phyloP scores from a whole-genome alignment of 768 basidiomycete genomes.

The Boletus eberwhitei region DNA sequence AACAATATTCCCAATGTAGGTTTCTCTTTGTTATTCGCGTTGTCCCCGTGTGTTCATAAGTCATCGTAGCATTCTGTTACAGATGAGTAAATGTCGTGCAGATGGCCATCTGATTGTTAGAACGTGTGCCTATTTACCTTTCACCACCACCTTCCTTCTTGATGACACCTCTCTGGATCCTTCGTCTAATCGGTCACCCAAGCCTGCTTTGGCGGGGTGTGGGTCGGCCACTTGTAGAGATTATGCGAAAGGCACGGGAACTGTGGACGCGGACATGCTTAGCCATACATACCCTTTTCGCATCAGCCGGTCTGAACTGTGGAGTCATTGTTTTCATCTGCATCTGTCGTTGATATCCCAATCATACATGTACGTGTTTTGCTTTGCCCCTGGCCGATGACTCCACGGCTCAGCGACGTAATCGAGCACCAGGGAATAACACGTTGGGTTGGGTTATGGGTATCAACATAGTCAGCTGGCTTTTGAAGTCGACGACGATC shows the following conservation, averaged over 20 bases:
- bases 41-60: neutral
- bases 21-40: neutral
- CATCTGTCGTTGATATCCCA: neutral
- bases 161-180: conserved; percentile 1
- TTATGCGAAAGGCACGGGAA: neutral
- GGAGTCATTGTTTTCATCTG: neutral
- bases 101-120: neutral
- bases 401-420: neutral
- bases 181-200: neutral
- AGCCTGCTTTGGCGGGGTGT: neutral
- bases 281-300: conserved; percentile 1
- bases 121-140: conserved; percentile 1
- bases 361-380: neutral
- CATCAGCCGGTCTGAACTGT: neutral
- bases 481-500: conserved; percentile 11
- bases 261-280: conserved; percentile 1
- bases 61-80: neutral
- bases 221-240: neutral
- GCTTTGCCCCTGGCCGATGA: neutral
- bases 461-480: no score
- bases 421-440: neutral
- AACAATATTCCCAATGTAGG: conserved; percentile 9
- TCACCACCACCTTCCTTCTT: neutral
- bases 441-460: neutral
- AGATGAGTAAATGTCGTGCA: neutral